phyloP scores from a whole-genome alignment of 1,139 yeast species.

The Blastobotrys aristatus region DNA sequence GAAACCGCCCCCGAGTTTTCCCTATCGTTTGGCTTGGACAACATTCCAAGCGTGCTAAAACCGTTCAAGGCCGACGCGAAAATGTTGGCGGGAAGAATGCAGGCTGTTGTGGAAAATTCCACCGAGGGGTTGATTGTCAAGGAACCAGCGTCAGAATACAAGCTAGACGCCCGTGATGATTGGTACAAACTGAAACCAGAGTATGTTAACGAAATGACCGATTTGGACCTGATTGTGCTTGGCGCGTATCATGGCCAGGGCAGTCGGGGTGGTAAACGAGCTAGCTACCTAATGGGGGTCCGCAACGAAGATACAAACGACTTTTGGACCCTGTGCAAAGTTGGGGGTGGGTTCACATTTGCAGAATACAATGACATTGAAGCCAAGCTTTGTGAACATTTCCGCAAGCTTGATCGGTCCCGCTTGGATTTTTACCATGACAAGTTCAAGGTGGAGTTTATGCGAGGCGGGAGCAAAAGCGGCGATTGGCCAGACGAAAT shows the following conservation, averaged over 20 bases:
- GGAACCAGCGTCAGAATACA: slow-evolving; percentile 54
- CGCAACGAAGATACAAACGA: slow-evolving; percentile 22
- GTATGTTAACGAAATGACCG: slow-evolving; percentile 80
- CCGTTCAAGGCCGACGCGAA: background rate
- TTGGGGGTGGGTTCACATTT: slow-evolving; percentile 77
- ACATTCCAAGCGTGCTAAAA: slow-evolving; percentile 19
- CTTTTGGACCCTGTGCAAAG: slow-evolving; percentile 64
- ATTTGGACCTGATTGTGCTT: slow-evolving; percentile 70
- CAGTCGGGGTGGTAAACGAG: slow-evolving; percentile 33
- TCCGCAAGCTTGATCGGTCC: slow-evolving; percentile 48
- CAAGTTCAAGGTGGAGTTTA: slow-evolving; percentile 26
- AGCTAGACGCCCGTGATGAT: slow-evolving; percentile 52
- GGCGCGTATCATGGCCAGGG: slow-evolving; percentile 76
- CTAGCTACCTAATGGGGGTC: slow-evolving; percentile 72
- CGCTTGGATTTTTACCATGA: too few relatives aligned
- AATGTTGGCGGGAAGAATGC: slow-evolving; percentile 15
- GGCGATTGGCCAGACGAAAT: slow-evolving; percentile 54
- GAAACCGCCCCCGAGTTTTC: slow-evolving; percentile 16
- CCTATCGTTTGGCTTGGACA: slow-evolving; percentile 33
- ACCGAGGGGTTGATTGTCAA: slow-evolving; percentile 85
- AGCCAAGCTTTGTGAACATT: slow-evolving; percentile 48
- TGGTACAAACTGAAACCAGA: slow-evolving; percentile 95
- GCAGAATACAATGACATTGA: slow-evolving; percentile 59
- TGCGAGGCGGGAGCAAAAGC: background rate
- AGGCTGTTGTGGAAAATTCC: slow-evolving; percentile 48